These are phyloP conservation scores for Leccinum subgranulosum DNA, from an alignment of 768 basidiomycete species.

Conservation along the genomic window DNA sequence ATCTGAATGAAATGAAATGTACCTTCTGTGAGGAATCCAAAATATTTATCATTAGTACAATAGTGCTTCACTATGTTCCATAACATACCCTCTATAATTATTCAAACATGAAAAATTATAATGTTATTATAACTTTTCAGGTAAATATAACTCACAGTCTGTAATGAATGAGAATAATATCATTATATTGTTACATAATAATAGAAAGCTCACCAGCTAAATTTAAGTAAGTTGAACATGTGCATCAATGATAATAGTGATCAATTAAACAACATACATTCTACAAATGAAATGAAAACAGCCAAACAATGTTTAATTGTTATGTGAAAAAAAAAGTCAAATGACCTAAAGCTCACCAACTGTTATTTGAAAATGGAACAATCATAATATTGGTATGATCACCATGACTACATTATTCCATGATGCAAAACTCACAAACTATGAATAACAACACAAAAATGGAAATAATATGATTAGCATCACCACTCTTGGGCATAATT, in stretches of 20 bases:
- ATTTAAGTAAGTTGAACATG: neutral
- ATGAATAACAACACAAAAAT: neutral
- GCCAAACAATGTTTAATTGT: no score
- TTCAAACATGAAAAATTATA: neutral
- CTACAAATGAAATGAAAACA: no score
- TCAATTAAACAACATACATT: no score
- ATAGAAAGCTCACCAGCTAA: neutral
- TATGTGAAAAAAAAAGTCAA: no score
- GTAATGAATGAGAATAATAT: neutral
- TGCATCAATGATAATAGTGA: no score
- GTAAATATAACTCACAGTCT: neutral
- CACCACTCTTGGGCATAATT: neutral
- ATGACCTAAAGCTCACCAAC: no score
- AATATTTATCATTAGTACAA: neutral
- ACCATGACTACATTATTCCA: neutral
- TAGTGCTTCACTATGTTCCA: neutral
- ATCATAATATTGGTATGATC: no score
- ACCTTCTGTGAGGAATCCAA: neutral
- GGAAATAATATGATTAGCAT: neutral
- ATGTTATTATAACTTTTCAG: neutral
- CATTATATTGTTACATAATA: neutral
- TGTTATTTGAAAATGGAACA: no score
- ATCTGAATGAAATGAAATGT: neutral
- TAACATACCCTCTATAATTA: neutral
- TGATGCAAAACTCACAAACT: neutral